Evolutionary conservation across 2,329 filamentous ascomycete species (phyloP), one percentile per base, ranked within the genome.

Genomic region (Hypomyces rosellus): DNA sequence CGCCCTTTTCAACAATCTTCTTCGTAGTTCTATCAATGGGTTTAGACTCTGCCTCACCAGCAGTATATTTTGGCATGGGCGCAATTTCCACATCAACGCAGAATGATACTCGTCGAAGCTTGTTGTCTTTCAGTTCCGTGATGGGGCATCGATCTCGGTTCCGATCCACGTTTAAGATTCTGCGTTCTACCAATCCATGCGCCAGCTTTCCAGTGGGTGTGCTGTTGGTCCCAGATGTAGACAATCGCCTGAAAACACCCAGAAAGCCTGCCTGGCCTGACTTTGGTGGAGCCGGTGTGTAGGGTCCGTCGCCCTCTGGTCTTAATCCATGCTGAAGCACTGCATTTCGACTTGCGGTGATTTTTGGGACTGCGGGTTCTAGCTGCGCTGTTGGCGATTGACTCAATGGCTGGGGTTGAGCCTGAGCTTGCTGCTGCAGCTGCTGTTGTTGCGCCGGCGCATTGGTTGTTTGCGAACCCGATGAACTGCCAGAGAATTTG

Each of bases 31-130:
- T 69, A 51, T 79, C 78, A 40, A 71, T 69, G n/a, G 67, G 62
- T 49, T 69, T 73, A 5, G 51, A 56, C 44, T 39, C 65, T 9
- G 76, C 67, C 6, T 78, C 77, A 14, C 75, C 75, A 3, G 93
- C 88, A 13, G 74, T 70, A 59, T 95, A 93, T 59, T 82, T 84
- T 20, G 91, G 89, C 63, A 89, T 84, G 1, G 90, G 89, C 3
- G 92, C 92, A 62, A 99, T 95, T 67, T 99, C 93, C 4, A 99
- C 91, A 63, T 99, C 93, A 3, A 99, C 93, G 59, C 89, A 96
- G 63, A 99, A 99, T 0, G 92, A 88, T 0, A 99, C 93, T 48
- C 90, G 82, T 48, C 89, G 81, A 53, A 99, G 69, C 65, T 93
- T 96, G 45, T 82, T 81, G 61, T 85, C 82, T 57, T 90, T 84